Base-by-base conservation (phyloP, 495 filamentous ascomycete species). In the Aspergillus diversus region DNA sequence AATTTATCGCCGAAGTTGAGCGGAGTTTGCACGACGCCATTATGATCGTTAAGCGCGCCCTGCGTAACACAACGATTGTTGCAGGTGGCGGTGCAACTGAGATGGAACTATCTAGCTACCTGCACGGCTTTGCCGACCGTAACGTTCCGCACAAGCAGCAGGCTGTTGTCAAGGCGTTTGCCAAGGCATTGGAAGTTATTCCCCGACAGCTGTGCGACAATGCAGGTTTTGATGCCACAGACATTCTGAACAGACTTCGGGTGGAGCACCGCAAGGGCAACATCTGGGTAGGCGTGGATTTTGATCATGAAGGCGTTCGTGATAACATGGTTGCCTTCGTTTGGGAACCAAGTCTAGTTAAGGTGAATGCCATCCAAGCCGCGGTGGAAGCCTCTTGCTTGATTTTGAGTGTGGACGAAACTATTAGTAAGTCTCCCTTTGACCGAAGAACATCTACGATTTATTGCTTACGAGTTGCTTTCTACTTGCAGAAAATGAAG, bases 1-100 rank as follows among this genome's bases (percentile, higher is more conserved):
- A 99, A 75, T 98, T 99, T 82, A 98, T 99, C 69, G 95, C 95
- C 47, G 95, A 99, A 75, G 94, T 97, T 0, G 95, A 99, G 82
- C 89, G 95, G 46, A 96, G 91, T 73, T 83, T 99, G 60, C 95
- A 99, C 78, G 95, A 99, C 73, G 95, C 94, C 47, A 97, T 99
- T 80, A 99, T 99, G 95, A 95, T 99, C 66, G 95, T 99, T 65
- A 97, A 97, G 84, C 92, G 96, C 52, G 91, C 94, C 33, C 90
- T 97, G 73, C 90, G 90, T 80, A 94, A 98, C 79, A 88, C 89
- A 64, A 90, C 85, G 67, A 97, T 99, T 69, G 95, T 99, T 35
- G 95, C 93, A 32, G 95, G 95, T 61, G 95, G 95, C 66, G 95
- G 95, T 69, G 94, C 95, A 13, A 87, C 85, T 72, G 95, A 99